phyloP scores from a whole-genome alignment of 179 eudicot species.

The Sideroxylon spinosum region DNA sequence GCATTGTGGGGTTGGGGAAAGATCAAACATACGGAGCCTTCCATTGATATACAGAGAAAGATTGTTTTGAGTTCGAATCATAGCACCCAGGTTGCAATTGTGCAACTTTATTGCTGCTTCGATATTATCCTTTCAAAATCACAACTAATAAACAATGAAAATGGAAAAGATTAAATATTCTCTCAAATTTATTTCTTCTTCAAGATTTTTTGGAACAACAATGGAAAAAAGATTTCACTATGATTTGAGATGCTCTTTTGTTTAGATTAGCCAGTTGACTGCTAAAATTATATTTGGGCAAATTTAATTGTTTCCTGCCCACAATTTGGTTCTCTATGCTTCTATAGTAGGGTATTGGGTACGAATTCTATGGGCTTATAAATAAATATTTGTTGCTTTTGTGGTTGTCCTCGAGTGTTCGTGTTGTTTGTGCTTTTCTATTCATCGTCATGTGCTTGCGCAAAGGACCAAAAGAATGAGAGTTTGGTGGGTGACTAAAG shows the following conservation, averaged over 20 bases:
- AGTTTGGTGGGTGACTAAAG: too few relatives aligned
- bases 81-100: too few relatives aligned
- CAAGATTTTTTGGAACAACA: neutral
- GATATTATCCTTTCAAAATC: too few relatives aligned
- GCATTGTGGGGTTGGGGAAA: too few relatives aligned
- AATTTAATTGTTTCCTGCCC: neutral
- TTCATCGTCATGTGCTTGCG: too few relatives aligned
- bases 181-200: neutral
- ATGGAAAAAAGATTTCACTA: neutral
- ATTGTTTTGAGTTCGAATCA: too few relatives aligned
- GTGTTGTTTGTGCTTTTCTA: too few relatives aligned
- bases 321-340: neutral
- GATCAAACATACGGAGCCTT: too few relatives aligned
- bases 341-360: neutral
- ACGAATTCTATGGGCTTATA: neutral
- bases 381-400: neutral
- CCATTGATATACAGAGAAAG: too few relatives aligned
- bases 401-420: neutral
- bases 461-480: too few relatives aligned
- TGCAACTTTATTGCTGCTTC: too few relatives aligned
- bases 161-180: neutral
- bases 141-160: neutral
- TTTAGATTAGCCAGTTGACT: neutral
- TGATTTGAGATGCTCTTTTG: neutral
- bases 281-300: neutral